Evolutionary conservation across 140 eudicot genomes (phyloP).

Genomic region (Oenanthe javanica): DNA sequence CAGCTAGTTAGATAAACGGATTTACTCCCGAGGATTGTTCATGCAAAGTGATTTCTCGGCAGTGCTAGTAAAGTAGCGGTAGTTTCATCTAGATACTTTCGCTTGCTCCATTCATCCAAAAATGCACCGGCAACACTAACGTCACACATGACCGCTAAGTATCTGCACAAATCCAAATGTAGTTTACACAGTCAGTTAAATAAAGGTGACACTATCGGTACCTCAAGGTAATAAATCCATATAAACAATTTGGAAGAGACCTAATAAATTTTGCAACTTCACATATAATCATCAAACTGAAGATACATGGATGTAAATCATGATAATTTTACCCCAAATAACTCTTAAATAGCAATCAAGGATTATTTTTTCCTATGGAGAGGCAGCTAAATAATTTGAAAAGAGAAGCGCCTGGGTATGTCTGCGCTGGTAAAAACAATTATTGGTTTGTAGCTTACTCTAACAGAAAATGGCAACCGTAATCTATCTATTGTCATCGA

Average conservation of each 20-base stretch:
- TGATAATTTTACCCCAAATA: too few species aligned
- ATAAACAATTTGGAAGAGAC: not conserved
- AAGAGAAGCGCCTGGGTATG: not conserved
- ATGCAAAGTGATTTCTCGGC: not conserved
- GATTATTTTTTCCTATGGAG: not conserved
- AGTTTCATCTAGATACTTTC: not conserved
- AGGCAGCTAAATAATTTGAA: not conserved
- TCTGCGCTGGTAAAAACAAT: not conserved
- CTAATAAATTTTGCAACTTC: not conserved
- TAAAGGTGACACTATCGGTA: not conserved
- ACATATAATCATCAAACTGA: not conserved
- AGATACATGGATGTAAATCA: not conserved
- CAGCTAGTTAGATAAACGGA: not conserved
- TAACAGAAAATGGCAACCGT: not conserved
- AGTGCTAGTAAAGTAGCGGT: not conserved
- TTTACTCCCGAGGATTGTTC: not conserved
- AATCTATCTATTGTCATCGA: not conserved
- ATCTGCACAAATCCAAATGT: not conserved
- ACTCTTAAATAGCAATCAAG: not conserved
- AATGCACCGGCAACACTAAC: not conserved
- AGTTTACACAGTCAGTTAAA: not conserved
- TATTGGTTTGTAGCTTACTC: not conserved
- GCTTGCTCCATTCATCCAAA: constrained; percentile 1
- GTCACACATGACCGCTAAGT: not conserved
- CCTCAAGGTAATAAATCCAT: not conserved